Evolutionary conservation across 2,329 filamentous ascomycete species (phyloP).

Genomic region (Diaporthe citri): DNA sequence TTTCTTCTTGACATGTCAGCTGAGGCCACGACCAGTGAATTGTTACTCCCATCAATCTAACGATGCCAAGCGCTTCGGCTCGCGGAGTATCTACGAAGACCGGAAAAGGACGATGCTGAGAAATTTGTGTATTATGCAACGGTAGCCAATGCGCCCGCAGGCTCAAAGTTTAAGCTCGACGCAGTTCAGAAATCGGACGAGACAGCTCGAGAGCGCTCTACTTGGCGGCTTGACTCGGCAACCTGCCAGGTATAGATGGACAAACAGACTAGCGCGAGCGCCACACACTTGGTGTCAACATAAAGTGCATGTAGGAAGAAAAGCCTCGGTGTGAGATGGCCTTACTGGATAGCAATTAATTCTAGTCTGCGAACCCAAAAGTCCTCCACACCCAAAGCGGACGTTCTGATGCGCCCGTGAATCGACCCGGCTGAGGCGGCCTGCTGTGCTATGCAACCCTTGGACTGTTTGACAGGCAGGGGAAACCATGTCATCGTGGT

Average conservation of each 20-base stretch:
- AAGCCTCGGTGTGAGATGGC: not conserved
- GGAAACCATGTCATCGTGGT: not conserved
- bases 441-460: not conserved
- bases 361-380: not conserved
- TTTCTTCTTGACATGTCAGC: not conserved
- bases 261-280: not conserved
- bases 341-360: not conserved
- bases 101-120: not conserved
- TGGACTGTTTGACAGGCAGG: conserved; percentile 5
- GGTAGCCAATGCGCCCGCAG: not conserved
- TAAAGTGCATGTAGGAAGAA: not conserved
- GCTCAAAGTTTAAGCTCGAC: not conserved
- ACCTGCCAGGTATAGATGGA: not conserved
- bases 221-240: conserved; percentile 6
- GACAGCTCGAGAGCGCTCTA: not conserved
- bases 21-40: not conserved
- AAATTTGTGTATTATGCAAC: not conserved
- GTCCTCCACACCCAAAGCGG: not conserved
- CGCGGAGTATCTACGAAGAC: conserved; percentile 5
- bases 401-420: not conserved
- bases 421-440: not conserved
- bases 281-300: not conserved
- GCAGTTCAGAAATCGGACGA: not conserved
- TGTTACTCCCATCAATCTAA: not conserved
- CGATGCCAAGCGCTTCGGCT: not conserved